Evolutionary conservation across 768 basidiomycete genomes (phyloP), one percentile per base, ranked within the genome.

Genomic region (Scleroderma bovista): DNA sequence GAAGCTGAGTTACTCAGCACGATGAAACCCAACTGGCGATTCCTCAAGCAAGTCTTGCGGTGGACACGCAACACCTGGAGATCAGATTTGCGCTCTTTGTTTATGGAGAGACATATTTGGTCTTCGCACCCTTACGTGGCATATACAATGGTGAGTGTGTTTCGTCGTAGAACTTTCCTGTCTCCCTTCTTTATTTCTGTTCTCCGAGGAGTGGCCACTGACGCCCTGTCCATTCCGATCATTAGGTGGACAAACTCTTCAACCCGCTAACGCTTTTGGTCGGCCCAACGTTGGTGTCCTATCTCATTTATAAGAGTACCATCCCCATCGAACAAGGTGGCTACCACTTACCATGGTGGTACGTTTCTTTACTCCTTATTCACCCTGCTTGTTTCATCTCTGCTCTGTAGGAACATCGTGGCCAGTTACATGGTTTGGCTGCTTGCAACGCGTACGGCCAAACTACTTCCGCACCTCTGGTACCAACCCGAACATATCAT

Each of bases 1-100:
- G 87, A 90, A 69, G 86, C 83, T 13, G 92, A 94, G 69, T 72
- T 94, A 13, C 71, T 93, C 52, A 87, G 84, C 64, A 94, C 92
- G 46, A 97, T 94, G 93, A 95, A 95, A 69, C 91, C 91, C 23
- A 90, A 95, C 70, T 95, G 92, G 93, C 77, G 89, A 46, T 95
- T 95, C 72, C 71, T 94, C 68, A 93, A 93, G 71, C 93, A 95
- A 65, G 93, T 94, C 12, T 69, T 95, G 47, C 73, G 93, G 54
- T 94, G 92, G 93, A 95, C 92, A 15, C 72, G 93, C 54, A 95
- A 95, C 72, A 95, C 92, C 3, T 95, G 93, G 92, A 74, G 93
- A 46, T 88, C 86, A 2, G 93, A 95, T 75, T 61, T 94, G 56
- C 76, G 93, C 47, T 88, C 86, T 58, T 72, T 95, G 49, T 95